phyloP scores from a whole-genome alignment of 2,329 filamentous ascomycete species.

The Alternaria sp. region DNA sequence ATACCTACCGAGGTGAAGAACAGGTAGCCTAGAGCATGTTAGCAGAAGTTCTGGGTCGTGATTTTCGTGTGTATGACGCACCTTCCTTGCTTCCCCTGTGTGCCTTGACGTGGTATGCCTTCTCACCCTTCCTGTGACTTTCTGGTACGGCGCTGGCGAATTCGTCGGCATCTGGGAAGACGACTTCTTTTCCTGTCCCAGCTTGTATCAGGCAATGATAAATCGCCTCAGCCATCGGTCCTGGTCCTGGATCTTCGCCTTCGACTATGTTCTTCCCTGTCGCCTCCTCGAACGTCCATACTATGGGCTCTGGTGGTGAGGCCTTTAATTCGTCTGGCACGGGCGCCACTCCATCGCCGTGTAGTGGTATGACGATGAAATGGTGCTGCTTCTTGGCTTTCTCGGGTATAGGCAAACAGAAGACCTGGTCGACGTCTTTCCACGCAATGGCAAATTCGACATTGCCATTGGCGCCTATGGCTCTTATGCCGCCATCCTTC shows the following conservation, averaged over 20 bases:
- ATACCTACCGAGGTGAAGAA: conserved; percentile 70
- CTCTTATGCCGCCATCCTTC: conserved; percentile 56
- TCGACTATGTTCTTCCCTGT: conserved; percentile 55
- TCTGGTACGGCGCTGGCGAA: conserved; percentile 69
- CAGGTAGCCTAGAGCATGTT: conserved; percentile 62
- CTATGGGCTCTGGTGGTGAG: conserved; percentile 62
- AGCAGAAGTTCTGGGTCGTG: conserved; percentile 7
- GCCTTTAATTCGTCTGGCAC: conserved; percentile 51
- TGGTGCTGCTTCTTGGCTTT: conserved; percentile 71
- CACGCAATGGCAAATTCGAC: conserved; percentile 64
- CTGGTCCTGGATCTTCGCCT: conserved; percentile 54
- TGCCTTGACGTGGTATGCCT: conserved; percentile 70
- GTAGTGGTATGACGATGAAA: conserved; percentile 67
- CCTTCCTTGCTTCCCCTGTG: conserved; percentile 73
- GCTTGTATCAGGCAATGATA: conserved; percentile 55
- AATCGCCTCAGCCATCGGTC: conserved; percentile 57
- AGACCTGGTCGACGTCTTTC: conserved; percentile 64
- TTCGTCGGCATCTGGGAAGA: conserved; percentile 64
- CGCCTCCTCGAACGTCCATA: conserved; percentile 68
- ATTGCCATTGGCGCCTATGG: conserved; percentile 60
- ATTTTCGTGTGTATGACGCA: conserved; percentile 37
- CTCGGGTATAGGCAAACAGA: conserved; percentile 71
- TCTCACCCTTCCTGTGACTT: conserved; percentile 69
- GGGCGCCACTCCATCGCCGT: conserved; percentile 59
- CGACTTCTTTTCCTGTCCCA: conserved; percentile 56